Evolutionary conservation across 305 asterid species (phyloP), one percentile per base, ranked within the genome.

Genomic region (Solanum hybrid): DNA sequence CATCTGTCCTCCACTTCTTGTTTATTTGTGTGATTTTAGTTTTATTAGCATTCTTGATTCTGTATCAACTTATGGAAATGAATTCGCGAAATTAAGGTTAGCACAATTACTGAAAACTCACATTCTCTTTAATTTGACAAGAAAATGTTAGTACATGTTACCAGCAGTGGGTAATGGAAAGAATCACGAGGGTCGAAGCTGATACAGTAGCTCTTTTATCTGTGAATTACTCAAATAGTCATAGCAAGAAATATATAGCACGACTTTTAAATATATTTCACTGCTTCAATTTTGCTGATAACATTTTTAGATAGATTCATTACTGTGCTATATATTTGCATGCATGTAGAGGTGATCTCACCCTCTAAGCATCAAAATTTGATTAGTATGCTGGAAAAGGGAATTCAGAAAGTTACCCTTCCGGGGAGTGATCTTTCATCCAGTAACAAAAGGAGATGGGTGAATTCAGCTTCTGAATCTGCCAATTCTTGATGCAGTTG

Each of bases 341-440:
- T 31, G 76, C 88, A 85, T 56, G 88, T 31, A 22, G 38, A 51
- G 88, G 76, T 56, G 27, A 42, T 51, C 73, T 37, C n/a, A 38
- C 66, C 29, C 40, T 29, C 87, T 51, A 10, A 84, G 42, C 76
- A 51, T 85, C 76, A 16, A 76, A 85, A 10, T 85, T 32, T 22
- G 27, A 34, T 51, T 51, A 84, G 75, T 13, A 85, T 85, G 38
- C 32, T 32, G 46, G 31, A 85, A 2, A 56, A 85, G 46, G 75
- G 51, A 85, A 32, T 85, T 85, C n/a, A 56, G 88, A 56, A 87
- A 87, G 73, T 94, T 95, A 97, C 99, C 92, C 99, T 90, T 89
- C 95, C 96, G 7, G 98, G 99, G 51, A 96, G 96, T 88, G 99
- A 97, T 89, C 99, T 95, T 94, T 97, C 99, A 9, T 98, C 99